Evolutionary conservation across 2,329 filamentous ascomycete species (phyloP).

Genomic region (Cadophora gregata): DNA sequence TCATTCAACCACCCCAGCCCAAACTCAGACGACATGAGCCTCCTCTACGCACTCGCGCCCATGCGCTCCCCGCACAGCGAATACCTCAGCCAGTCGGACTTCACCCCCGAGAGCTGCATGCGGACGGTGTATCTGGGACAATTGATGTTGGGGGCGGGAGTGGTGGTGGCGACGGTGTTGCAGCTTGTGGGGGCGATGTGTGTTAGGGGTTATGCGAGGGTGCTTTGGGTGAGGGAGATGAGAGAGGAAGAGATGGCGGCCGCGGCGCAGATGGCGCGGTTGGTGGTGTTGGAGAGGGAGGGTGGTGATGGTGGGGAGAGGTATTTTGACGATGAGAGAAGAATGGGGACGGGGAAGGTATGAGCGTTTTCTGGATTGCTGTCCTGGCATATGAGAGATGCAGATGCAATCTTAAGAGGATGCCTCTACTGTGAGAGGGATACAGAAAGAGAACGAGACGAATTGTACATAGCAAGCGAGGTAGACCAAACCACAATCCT

Average conservation of each 20-base stretch:
- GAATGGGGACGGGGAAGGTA: not conserved
- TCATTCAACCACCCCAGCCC: conserved; percentile 23
- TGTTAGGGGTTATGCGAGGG: conserved; percentile 41
- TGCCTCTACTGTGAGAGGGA: too few species aligned
- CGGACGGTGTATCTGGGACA: conserved; percentile 29
- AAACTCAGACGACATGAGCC: not conserved
- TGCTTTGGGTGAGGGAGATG: conserved; percentile 33
- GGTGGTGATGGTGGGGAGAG: conserved; percentile 9
- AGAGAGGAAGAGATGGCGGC: conserved; percentile 22
- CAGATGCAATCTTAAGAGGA: too few species aligned
- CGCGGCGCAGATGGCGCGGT: not conserved
- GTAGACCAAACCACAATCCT: not conserved
- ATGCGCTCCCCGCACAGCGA: conserved; percentile 3
- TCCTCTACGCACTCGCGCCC: conserved; percentile 6
- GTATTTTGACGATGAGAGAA: not conserved
- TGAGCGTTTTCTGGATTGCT: not conserved
- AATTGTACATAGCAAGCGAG: not conserved
- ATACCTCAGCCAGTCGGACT: conserved; percentile 1
- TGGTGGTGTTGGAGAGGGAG: conserved; percentile 1
- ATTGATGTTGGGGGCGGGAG: conserved; percentile 33
- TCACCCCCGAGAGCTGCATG: conserved; percentile 16
- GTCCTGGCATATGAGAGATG: too few species aligned
- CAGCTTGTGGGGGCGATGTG: conserved; percentile 40
- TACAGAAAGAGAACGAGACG: not conserved
- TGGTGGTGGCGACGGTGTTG: conserved; percentile 37